phyloP scores from a whole-genome alignment of 768 basidiomycete species.

The Termitomyces sp. region DNA sequence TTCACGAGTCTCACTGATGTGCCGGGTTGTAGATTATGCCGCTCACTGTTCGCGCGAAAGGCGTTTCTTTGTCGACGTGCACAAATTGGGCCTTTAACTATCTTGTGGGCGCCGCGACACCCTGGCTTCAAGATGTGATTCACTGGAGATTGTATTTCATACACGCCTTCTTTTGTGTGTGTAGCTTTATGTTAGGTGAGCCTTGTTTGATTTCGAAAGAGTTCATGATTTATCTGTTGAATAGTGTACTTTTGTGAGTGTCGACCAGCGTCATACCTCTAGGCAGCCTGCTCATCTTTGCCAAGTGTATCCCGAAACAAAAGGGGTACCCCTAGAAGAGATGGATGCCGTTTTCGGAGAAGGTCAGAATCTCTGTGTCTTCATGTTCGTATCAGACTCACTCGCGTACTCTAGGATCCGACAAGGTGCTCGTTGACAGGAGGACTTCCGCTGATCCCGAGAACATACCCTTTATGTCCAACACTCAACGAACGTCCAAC shows the following conservation, averaged over 20 bases:
- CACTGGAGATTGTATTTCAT: constrained; percentile 91
- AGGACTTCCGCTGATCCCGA: constrained; percentile 1
- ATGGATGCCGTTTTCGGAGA: constrained; percentile 90
- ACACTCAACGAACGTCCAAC: neutral
- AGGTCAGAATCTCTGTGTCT: constrained; percentile 35
- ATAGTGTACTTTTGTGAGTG: constrained; percentile 73
- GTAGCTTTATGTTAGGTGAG: constrained; percentile 74
- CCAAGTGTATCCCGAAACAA: constrained; percentile 81
- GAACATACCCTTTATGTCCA: constrained; percentile 3
- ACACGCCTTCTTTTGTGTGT: constrained; percentile 91
- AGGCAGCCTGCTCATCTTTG: neutral
- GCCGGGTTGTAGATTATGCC: constrained; percentile 70
- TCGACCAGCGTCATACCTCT: neutral
- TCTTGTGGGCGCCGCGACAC: constrained; percentile 83
- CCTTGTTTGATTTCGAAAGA: neutral
- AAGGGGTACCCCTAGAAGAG: constrained; percentile 82
- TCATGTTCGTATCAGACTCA: neutral
- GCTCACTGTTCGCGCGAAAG: constrained; percentile 82
- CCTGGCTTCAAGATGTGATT: constrained; percentile 83
- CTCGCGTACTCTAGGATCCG: neutral
- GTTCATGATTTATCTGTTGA: neutral
- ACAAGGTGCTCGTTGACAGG: neutral
- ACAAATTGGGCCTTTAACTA: constrained; percentile 87
- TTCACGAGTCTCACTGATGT: constrained; percentile 1
- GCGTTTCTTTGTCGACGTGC: constrained; percentile 91